These are phyloP conservation scores for Candida michaelii DNA, from an alignment of 805 yeast genomes.

Conservation along the genomic window DNA sequence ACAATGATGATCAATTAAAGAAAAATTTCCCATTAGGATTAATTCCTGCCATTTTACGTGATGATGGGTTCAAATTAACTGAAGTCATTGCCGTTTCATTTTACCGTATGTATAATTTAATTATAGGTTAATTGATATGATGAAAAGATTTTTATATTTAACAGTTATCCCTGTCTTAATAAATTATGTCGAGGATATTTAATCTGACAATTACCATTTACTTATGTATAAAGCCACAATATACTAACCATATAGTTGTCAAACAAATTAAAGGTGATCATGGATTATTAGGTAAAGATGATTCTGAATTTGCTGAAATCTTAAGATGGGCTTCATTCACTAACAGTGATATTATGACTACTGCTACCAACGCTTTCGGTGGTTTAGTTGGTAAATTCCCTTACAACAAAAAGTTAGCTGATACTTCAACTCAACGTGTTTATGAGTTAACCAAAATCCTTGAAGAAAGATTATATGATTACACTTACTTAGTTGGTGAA, in stretches of 20 bases:
- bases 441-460: conserved; percentile 41
- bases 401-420: conserved; percentile 73
- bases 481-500: conserved; percentile 74
- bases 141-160: conserved; percentile 50
- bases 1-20: conserved; percentile 40
- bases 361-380: conserved; percentile 49
- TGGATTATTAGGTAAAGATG: conserved; percentile 62
- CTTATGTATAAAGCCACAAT: neutral
- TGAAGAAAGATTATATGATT: conserved; percentile 57
- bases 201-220: conserved; percentile 38
- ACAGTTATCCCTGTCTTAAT: conserved; percentile 90
- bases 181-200: conserved; percentile 65
- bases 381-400: conserved; percentile 67
- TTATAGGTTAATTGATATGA: conserved; percentile 35
- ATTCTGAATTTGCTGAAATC: conserved; percentile 62
- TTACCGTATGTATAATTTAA: conserved; percentile 48
- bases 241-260: conserved; percentile 35
- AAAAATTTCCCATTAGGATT: conserved; percentile 62
- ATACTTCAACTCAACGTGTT: conserved; percentile 41
- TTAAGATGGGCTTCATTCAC: conserved; percentile 77
- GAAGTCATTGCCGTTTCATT: conserved; percentile 65
- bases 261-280: conserved; percentile 43
- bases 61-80: conserved; percentile 68
- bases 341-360: conserved; percentile 62
- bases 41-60: conserved; percentile 69